Evolutionary conservation across 129 eudicot species (phyloP), one percentile per base, ranked within the genome.

Genomic region (Arctium minus): DNA sequence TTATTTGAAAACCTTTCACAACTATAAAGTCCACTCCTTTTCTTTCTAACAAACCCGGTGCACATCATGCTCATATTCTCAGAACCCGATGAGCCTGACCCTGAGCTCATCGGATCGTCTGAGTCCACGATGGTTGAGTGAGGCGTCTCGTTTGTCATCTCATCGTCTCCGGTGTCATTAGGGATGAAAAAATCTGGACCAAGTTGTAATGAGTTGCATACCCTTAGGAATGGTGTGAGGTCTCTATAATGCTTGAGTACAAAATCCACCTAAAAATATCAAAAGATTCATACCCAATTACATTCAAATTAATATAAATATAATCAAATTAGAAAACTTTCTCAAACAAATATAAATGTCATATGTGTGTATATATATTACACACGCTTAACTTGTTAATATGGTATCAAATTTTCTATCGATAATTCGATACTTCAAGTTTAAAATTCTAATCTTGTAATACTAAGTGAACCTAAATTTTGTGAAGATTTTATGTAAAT

Each of bases 171-270:
- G 8, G 79, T 89, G 75, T 96, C 99, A 70, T 90, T 94, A 65
- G 99, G 99, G 81, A 91, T 87, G 87, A 96, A 85, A 90, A 93
- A 96, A 79, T 96, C 99, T 0, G 99, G 97, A 36, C 99, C 83
- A 38, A 96, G 94, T 85, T 96, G 97, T 82, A 96, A 85, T 3
- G 88, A 80, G 38, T 82, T 89, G 91, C 99, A 96, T 79, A 68
- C 86, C 87, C 94, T 93, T 76, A 96, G 44, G 80, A 91, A 96
- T 5, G 98, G 98, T 29, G 97, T 80, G 18, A 96, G 89, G 83
- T 96, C 98, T 70, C 81, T 89, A 75, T 96, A 89, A 85, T 91
- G 94, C 64, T 90, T 91, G 6, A 93, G 88, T 81, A 91, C 91
- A 84, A 88, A 96, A 56, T 96, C 97, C 89, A 96, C 99, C 99